These are phyloP conservation scores for Thecaphora frezii DNA, from an alignment of 1,284 basidiomycete genomes.

Conservation along the genomic window DNA sequence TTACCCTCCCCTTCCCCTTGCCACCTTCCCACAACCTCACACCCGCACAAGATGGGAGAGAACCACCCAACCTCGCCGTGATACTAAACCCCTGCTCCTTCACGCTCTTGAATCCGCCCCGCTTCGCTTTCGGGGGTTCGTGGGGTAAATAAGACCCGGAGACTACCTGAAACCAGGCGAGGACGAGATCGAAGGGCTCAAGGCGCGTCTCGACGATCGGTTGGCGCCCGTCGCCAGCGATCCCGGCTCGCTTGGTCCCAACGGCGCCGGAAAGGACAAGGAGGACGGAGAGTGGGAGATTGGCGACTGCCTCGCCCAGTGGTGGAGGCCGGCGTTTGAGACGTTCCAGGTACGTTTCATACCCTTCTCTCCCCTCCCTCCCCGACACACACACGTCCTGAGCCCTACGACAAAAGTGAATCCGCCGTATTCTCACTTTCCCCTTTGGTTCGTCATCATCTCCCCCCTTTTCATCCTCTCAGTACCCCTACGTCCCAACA, in stretches of 20 bases:
- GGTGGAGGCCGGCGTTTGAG: conserved; percentile 97
- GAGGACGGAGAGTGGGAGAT: conserved; percentile 86
- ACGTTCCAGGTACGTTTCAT: conserved; percentile 82
- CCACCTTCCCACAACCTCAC: not conserved
- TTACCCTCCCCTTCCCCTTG: conserved; percentile 1
- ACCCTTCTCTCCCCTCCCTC: not conserved
- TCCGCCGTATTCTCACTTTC: too few species aligned
- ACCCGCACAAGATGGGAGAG: too few species aligned
- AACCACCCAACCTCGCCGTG: too few species aligned
- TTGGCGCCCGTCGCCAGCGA: conserved; percentile 43
- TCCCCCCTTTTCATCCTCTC: not conserved
- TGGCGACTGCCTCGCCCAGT: conserved; percentile 87
- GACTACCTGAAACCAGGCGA: conserved; percentile 96
- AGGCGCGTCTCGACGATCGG: conserved; percentile 80
- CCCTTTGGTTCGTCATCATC: not conserved
- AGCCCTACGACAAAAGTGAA: too few species aligned
- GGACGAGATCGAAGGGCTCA: conserved; percentile 85
- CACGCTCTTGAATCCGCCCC: too few species aligned
- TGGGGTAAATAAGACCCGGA: conserved; percentile 70
- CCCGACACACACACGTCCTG: not conserved
- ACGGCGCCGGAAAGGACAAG: conserved; percentile 67
- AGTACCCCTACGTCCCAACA: conserved; percentile 96
- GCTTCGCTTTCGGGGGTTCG: not conserved
- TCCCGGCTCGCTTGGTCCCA: conserved; percentile 40
- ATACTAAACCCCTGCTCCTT: too few species aligned